Conservation (phyloP, 441 rosid species). For the Erodium chrysanthum region DNA sequence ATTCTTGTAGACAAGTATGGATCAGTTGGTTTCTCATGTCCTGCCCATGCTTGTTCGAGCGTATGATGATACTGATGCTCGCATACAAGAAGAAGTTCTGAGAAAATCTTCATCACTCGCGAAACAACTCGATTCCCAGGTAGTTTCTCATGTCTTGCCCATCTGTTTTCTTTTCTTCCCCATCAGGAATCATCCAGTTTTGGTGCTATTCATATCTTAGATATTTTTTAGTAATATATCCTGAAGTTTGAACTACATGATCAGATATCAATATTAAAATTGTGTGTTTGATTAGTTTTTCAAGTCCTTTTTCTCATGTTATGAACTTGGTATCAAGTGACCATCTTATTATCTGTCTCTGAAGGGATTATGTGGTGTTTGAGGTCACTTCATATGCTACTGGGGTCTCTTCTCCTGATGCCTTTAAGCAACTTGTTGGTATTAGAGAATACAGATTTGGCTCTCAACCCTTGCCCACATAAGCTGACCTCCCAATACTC, state of each 20-base stretch:
- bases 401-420: neutral
- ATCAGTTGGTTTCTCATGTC: slow-evolving; percentile 53
- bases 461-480: neutral
- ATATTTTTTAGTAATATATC: neutral
- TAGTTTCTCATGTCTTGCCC: slow-evolving; percentile 28
- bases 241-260: neutral
- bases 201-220: neutral
- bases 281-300: neutral
- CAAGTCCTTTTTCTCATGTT: neutral
- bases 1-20: slow-evolving; percentile 57
- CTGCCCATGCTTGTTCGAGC: slow-evolving; percentile 82
- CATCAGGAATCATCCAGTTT: neutral
- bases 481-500: neutral
- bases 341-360: neutral
- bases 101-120: slow-evolving; percentile 66
- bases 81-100: slow-evolving; percentile 82
- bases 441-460: neutral
- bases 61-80: slow-evolving; percentile 81
- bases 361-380: neutral
- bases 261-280: neutral
- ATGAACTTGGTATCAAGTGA: neutral
- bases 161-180: neutral
- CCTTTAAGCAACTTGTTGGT: neutral
- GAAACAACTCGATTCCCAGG: slow-evolving; percentile 82
- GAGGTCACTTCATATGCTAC: neutral